Evolutionary conservation across 129 eudicot genomes (phyloP).

Genomic region (Apium graveolens): DNA sequence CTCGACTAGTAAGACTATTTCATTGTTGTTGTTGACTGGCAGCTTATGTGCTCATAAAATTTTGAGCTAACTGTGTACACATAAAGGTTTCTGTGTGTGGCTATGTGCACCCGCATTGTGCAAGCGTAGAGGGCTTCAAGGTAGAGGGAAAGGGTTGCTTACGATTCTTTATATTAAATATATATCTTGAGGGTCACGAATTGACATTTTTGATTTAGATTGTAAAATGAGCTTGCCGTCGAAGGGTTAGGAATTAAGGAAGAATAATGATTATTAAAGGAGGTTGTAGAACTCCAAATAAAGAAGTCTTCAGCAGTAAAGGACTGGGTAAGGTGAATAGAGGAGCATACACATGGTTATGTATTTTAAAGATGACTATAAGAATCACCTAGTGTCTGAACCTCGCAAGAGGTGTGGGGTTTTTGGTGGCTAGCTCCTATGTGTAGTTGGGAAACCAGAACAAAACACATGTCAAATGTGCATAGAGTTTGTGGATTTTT

Average conservation of each 20-base stretch:
- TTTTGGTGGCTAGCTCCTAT: background rate
- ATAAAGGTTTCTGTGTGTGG: background rate
- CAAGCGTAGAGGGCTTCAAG: background rate
- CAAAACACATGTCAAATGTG: background rate
- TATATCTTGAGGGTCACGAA: background rate
- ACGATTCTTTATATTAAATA: background rate
- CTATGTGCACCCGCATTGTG: background rate
- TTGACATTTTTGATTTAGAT: background rate
- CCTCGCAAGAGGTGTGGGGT: background rate
- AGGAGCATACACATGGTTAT: background rate
- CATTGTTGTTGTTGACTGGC: background rate
- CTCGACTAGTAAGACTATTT: background rate
- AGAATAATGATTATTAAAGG: background rate
- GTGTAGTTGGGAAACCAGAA: background rate
- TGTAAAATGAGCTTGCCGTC: background rate
- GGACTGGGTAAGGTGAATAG: background rate
- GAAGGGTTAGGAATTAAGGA: background rate
- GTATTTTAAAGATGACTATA: background rate
- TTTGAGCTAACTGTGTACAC: background rate
- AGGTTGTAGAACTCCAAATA: background rate
- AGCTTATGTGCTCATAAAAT: background rate
- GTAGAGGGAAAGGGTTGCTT: background rate
- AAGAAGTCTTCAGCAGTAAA: background rate
- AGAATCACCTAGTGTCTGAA: background rate
- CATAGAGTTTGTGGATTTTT: background rate